Base-by-base conservation (phyloP, 2,329 filamentous ascomycete species). In the Paecilomyces variotii region DNA sequence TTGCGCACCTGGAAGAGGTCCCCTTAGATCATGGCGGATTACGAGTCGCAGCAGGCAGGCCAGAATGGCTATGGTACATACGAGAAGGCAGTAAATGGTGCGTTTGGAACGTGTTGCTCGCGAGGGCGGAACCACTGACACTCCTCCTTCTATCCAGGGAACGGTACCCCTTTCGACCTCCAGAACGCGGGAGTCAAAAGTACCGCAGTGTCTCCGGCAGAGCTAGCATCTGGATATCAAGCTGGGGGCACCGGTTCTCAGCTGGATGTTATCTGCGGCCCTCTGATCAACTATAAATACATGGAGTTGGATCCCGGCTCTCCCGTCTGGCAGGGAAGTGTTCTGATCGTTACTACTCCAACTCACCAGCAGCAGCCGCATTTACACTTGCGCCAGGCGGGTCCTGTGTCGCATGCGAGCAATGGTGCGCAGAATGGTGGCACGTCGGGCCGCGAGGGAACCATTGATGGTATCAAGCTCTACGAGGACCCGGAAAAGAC, bases 261-360 rank as follows among this genome's bases (percentile, higher is more conserved):
- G 50, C 63, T 80, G 58, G 72, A 78, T 58, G 71, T 79, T 55
- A 67, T 79, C 34, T 75, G 78, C 71, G 72, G 79, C 65, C 73
- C 84, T 68, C 67, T 80, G 26, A 69, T 80, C 62, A 79, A 80
- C 62, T 75, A 78, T 71, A 68, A 80, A 74, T 69, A 74, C 74
- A 71, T 79, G 78, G 67, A 72, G 57, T 65, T 72, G 54, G 64
- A 72, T 45, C 61, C 62, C 10, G 61, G 68, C 27, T 63, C 69
- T 1, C 64, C 72, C 10, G 65, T 68, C 53, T 97, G 93, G 92
- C 80, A 89, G 66, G 92, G 93, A 59, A 96, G 91, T 71, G 89
- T 96, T 6, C 78, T 97, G 66, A 78, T 97, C 55, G 91, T 97
- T 56, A 89, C 87, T 14, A 86, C 82, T 56, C 88, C 91, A 3